These are phyloP conservation scores for Cordyceps javanica DNA, from an alignment of 2,329 filamentous ascomycete genomes.

Conservation along the genomic window DNA sequence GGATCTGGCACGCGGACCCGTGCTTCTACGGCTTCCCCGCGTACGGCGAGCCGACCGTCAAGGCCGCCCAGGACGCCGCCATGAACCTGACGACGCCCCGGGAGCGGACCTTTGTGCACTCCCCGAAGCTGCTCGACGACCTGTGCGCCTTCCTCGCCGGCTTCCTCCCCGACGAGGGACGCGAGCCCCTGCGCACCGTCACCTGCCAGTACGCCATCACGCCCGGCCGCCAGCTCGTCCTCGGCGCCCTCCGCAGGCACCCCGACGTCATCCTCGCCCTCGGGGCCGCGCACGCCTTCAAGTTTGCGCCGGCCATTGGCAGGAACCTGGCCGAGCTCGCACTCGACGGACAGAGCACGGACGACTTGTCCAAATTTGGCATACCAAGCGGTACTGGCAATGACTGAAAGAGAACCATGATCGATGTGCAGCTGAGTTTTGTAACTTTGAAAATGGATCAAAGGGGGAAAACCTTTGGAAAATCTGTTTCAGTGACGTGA, in stretches of 20 bases:
- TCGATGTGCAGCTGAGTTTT: background rate
- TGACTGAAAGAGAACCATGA: background rate
- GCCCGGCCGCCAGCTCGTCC: constrained; percentile 20
- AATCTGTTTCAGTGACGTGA: too few relatives aligned
- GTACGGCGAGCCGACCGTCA: constrained; percentile 16
- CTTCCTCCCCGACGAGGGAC: background rate
- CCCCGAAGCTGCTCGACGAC: background rate
- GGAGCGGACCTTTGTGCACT: constrained; percentile 13
- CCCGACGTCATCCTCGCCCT: constrained; percentile 17
- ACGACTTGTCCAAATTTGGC: constrained; percentile 17
- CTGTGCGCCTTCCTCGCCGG: background rate
- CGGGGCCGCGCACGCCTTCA: constrained; percentile 20
- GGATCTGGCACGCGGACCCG: constrained; percentile 12
- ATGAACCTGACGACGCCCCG: constrained; percentile 13
- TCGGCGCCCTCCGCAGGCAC: constrained; percentile 17
- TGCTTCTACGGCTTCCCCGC: constrained; percentile 16
- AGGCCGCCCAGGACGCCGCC: constrained; percentile 12
- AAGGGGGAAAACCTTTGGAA: too few relatives aligned
- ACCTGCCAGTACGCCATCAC: constrained; percentile 23
- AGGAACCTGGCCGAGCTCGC: constrained; percentile 21
- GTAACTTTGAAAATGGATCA: background rate
- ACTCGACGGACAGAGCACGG: constrained; percentile 19
- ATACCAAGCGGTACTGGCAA: background rate
- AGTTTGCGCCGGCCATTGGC: constrained; percentile 22
- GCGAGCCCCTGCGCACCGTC: constrained; percentile 18